These are phyloP conservation scores for Punica granatum DNA, from an alignment of 345 rosid genomes.

Conservation along the genomic window DNA sequence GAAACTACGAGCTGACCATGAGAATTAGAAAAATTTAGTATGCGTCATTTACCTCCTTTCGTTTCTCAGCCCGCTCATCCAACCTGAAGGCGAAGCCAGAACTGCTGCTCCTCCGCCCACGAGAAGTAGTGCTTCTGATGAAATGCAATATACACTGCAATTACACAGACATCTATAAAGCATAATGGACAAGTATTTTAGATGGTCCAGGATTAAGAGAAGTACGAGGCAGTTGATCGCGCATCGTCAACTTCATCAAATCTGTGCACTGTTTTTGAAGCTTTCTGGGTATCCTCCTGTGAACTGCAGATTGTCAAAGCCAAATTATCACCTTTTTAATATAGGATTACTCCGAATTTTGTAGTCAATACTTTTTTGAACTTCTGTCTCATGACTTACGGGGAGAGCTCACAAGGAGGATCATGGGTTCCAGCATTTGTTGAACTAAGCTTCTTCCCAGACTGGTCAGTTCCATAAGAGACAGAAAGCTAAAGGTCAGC, in stretches of 20 bases:
- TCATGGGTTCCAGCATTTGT: background rate
- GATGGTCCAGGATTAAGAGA: conserved; percentile 13
- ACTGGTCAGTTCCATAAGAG: background rate
- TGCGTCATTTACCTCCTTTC: conserved; percentile 62
- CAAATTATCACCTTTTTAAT: background rate
- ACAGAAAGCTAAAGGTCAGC: background rate
- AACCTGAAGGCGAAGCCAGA: conserved; percentile 86
- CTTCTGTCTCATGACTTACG: conserved; percentile 5
- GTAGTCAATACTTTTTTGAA: background rate
- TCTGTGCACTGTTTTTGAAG: conserved; percentile 23
- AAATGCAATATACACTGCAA: conserved; percentile 3
- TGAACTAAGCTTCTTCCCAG: conserved; percentile 1
- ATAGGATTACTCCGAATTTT: background rate
- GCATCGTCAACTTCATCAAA: conserved; percentile 77
- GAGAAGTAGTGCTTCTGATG: conserved; percentile 54
- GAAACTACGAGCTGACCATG: background rate
- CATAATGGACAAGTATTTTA: background rate
- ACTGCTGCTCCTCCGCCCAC: conserved; percentile 42
- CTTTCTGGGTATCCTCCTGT: conserved; percentile 38
- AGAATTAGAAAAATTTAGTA: background rate
- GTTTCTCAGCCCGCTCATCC: conserved; percentile 92
- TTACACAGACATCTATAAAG: background rate
- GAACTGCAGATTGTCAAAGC: conserved; percentile 34
- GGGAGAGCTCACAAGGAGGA: conserved; percentile 9
- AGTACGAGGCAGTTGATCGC: conserved; percentile 77